Conservation (phyloP, 176 grass and related monocot species). For the Oryza meyeriana region DNA sequence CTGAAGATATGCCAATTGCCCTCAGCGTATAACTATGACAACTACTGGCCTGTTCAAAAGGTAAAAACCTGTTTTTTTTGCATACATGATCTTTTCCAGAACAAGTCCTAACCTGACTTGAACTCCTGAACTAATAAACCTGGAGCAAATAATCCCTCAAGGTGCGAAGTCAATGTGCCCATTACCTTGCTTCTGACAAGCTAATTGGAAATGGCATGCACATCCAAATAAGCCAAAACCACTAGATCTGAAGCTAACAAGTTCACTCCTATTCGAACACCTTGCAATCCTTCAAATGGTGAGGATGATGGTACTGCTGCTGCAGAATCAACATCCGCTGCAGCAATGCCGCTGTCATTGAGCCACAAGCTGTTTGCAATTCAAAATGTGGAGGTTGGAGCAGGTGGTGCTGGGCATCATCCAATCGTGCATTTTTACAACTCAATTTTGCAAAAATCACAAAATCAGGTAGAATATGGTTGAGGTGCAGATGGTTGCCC, state of each 20-base stretch:
- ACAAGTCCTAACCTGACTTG: neutral
- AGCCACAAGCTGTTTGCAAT: neutral
- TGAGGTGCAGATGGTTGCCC: neutral
- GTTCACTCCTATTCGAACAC: neutral
- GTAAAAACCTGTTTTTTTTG: constrained; percentile 32
- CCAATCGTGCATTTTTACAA: neutral
- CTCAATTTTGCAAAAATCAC: too few species aligned
- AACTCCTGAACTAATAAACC: neutral
- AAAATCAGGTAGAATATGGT: neutral
- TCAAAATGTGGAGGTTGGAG: neutral
- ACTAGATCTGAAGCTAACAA: neutral
- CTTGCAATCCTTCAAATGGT: neutral
- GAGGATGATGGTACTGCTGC: neutral
- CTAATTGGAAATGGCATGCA: neutral
- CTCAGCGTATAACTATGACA: constrained; percentile 78
- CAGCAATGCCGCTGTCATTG: neutral
- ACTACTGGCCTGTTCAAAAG: constrained; percentile 92
- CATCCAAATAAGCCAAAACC: neutral
- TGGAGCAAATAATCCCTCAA: neutral
- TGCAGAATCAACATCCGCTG: neutral
- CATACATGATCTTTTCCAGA: neutral
- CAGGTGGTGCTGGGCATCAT: neutral
- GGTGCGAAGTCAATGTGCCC: neutral
- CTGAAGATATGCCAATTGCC: constrained; percentile 96
- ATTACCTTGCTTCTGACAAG: too few species aligned